phyloP scores from a whole-genome alignment of 345 rosid genomes.

The Rhodomyrtus tomentosa region DNA sequence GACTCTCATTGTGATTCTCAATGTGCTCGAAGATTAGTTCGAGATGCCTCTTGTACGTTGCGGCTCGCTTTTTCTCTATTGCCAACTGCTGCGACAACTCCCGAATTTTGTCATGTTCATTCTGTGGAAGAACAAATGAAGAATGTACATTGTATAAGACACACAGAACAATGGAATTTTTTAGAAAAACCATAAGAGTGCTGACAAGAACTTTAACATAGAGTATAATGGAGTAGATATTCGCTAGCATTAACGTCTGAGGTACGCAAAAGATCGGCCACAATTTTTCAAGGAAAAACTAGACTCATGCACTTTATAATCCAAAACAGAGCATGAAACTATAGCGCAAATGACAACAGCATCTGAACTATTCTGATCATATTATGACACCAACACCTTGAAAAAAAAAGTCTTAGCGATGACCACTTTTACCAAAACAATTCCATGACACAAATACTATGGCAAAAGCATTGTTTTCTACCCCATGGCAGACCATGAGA shows the following conservation, averaged over 20 bases:
- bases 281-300: neutral
- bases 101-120: constrained; percentile 85
- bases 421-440: neutral
- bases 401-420: neutral
- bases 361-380: neutral
- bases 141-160: neutral
- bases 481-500: neutral
- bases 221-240: neutral
- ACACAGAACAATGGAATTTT: neutral
- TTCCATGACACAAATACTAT: neutral
- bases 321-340: neutral
- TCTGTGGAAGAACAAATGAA: constrained; percentile 25
- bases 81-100: constrained; percentile 92
- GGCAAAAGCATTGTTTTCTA: neutral
- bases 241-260: neutral
- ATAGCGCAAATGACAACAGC: neutral
- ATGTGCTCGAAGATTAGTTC: constrained; percentile 87
- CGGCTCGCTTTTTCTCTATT: constrained; percentile 77
- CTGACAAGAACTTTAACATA: neutral
- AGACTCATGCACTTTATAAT: neutral
- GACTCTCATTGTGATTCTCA: constrained; percentile 71
- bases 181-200: neutral
- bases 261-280: neutral
- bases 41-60: constrained; percentile 84
- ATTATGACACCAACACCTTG: neutral